A percentile compares a stretch with the other conserved stretches of the same genome.
Evolutionary conservation across 306 rosid genomes (phyloP).

Genomic region (Lagenaria siceraria): DNA sequence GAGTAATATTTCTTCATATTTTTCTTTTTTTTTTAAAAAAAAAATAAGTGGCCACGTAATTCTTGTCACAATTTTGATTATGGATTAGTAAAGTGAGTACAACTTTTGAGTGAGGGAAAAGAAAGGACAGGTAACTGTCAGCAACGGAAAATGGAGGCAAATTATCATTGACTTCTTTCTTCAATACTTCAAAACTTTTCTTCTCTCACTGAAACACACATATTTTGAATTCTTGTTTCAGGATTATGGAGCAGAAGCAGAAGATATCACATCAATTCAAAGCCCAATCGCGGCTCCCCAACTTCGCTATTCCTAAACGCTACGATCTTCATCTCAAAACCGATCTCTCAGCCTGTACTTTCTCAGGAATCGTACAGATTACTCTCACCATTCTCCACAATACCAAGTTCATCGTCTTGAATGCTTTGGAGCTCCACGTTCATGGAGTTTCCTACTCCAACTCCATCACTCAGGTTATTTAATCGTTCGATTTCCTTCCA

Average conservation of each 20-base stretch:
- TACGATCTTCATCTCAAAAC: constrained; percentile 44
- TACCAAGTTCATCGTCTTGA: constrained; percentile 38
- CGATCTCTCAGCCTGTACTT: constrained; percentile 36
- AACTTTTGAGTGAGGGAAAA: background rate
- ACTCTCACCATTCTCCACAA: constrained; percentile 17
- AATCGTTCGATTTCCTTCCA: background rate
- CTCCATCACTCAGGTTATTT: constrained; percentile 27
- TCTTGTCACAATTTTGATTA: too few relatives aligned
- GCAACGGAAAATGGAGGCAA: background rate
- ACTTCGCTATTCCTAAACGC: constrained; percentile 32
- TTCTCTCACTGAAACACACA: background rate
- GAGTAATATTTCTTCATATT: too few relatives aligned
- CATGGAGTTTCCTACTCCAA: constrained; percentile 25
- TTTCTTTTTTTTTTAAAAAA: too few relatives aligned
- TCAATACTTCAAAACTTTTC: background rate
- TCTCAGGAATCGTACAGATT: constrained; percentile 29
- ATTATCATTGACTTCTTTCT: background rate
- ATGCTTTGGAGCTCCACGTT: constrained; percentile 40
- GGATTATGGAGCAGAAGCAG: constrained; percentile 24
- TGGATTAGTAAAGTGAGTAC: too few relatives aligned
- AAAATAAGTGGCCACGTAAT: too few relatives aligned
- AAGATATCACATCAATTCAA: constrained; percentile 30
- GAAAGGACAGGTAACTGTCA: background rate
- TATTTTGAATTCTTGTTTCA: background rate
- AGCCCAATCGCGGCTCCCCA: constrained; percentile 42